These are phyloP conservation scores for Pythium utonaiense DNA, from an alignment of 352 stramenopile species.

Conservation along the genomic window DNA sequence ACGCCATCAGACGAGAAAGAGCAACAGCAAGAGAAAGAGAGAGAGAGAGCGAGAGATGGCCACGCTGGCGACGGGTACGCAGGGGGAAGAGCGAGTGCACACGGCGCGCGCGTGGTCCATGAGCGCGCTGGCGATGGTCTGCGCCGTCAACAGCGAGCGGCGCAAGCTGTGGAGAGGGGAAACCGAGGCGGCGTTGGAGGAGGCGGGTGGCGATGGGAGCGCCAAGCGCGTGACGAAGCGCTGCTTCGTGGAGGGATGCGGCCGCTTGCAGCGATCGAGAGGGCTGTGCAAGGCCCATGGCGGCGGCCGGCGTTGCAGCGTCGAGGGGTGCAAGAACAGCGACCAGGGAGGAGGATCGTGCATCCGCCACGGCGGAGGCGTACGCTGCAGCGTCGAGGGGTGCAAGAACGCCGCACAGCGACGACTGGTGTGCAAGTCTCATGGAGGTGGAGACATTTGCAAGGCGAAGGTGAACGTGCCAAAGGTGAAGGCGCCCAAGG, in stretches of 20 bases:
- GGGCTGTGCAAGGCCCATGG: background rate
- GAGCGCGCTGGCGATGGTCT: background rate
- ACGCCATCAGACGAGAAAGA: background rate
- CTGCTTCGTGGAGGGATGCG: background rate
- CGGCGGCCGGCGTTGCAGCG: background rate
- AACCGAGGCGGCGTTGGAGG: background rate
- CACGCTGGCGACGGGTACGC: background rate
- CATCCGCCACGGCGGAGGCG: background rate
- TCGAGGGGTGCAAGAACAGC: background rate
- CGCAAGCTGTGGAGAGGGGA: background rate
- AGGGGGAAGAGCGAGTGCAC: background rate
- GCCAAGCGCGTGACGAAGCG: background rate
- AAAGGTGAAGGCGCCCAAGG: too few relatives aligned
- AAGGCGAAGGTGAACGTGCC: too few relatives aligned
- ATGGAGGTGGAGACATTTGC: background rate
- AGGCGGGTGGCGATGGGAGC: background rate
- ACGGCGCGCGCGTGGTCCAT: background rate
- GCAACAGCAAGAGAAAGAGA: background rate
- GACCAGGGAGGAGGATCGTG: background rate
- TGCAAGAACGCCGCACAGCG: conserved; percentile 1
- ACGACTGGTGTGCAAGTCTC: background rate
- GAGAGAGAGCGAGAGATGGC: background rate
- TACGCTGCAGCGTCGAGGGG: background rate
- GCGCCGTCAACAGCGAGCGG: background rate
- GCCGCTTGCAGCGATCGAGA: background rate